Base-by-base conservation (phyloP, 1,284 basidiomycete species). In the Agaricales sp. region DNA sequence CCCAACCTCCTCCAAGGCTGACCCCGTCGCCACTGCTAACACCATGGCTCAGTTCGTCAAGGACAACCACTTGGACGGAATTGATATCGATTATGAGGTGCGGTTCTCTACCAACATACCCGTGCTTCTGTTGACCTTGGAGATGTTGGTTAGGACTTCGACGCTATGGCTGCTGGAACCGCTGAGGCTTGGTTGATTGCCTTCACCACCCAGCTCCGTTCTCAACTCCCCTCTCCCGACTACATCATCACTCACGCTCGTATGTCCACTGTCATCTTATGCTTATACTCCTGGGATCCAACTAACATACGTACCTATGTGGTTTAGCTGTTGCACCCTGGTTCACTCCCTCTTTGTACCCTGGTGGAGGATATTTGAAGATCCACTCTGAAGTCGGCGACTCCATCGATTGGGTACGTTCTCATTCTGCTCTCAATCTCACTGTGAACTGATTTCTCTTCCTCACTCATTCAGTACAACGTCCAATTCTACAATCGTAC, bases 401-500 rank as follows among this genome's bases (percentile, higher is more conserved):
- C 55, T 55, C 75, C 52, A 79, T 80, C 43, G 77, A 80, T 55
- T 79, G 74, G 74, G 64, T 70, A 20, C 4, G 19, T 20, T 18
- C 18, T 11, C 20, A 35, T n/a, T n/a, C n/a, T n/a, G n/a, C n/a
- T n/a, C n/a, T 4, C 4, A 37, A 30, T 22, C 46, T 4, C 43
- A 51, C 8, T n/a, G 6, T 6, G 4, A 23, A 6, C 8, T 23
- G 44, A 4, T 45, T n/a, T 6, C 44, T 26, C 14, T 16, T 41
- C 21, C 13, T 45, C 4, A 21, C 16, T 43, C 16, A n/a, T 35
- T n/a, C n/a, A 61, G 71, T 75, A 74, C 56, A 75, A 74, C 46
- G 59, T 75, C 26, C n/a, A n/a, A n/a, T 82, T 82, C 63, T 82
- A 82, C 60, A 82, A 83, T 58, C 80, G 79, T 80, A 53, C 54